Base-by-base conservation (phyloP, 495 filamentous ascomycete genomes). In the Chaetomium cochliodes region DNA sequence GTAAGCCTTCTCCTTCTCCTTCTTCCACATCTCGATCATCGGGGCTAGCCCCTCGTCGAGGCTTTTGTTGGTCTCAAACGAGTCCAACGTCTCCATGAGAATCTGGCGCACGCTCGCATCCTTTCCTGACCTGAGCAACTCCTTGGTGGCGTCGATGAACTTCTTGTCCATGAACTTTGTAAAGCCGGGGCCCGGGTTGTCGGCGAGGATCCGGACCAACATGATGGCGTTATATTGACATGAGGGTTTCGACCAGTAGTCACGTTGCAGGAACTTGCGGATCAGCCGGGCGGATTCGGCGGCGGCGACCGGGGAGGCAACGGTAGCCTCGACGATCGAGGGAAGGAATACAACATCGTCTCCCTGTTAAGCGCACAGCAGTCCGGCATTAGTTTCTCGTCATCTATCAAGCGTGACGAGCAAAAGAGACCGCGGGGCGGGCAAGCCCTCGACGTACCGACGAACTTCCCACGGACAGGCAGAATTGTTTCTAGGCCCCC, bases 171-270 rank as follows among this genome's bases (percentile, higher is more conserved):
- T 70, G 72, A 96, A 92, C 62, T 88, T 83, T 12, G 93, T 94
- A 73, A 99, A 98, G 18, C 87, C 91, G 62, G 80, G 83, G 26
- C 94, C 96, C 0, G 94, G 94, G 74, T 99, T 97, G 73, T 98
- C 93, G 61, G 84, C 81, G 41, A 99, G 81, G 72, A 99, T 99
- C 47, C 94, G 88, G 61, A 93, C 84, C 56, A 99, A 82, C 96
- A 98, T 99, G 69, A 98, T 89, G 58, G 90, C 89, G 79, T 98
- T 97, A 81, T 96, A 97, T 77, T 98, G 94, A 46, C 87, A 85
- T 63, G 90, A 84, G 22, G 87, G 85, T 79, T 70, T 73, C 44
- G 60, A 64, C 68, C 70, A 74, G 73, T 88, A 84, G 52, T 93
- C 89, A 47, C 83, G 85, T 46, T 85, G 81, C 49, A 98, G 81